These are phyloP conservation scores for Sporobolus alterniflorus DNA, from an alignment of 202 grass and related monocot genomes.

Conservation along the genomic window DNA sequence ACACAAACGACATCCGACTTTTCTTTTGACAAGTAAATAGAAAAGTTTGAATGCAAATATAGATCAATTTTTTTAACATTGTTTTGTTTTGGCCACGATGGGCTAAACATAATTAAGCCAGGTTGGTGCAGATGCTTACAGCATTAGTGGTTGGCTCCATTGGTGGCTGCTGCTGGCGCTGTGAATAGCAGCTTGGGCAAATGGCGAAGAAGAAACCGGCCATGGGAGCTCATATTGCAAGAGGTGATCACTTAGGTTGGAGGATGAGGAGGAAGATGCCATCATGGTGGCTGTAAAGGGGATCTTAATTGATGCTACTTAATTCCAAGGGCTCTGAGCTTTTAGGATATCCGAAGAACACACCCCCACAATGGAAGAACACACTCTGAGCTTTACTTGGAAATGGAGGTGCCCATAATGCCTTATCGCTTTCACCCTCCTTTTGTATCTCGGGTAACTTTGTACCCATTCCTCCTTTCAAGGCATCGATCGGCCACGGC, in stretches of 20 bases:
- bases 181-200: constrained; percentile 44
- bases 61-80: neutral
- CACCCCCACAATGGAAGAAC: constrained; percentile 50
- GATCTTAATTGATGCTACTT: constrained; percentile 62
- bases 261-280: constrained; percentile 70
- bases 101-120: neutral
- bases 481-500: constrained; percentile 35
- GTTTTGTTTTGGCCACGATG: neutral
- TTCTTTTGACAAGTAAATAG: neutral
- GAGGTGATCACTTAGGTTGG: constrained; percentile 52
- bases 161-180: neutral
- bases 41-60: neutral
- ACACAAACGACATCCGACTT: constrained; percentile 5
- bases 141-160: constrained; percentile 46
- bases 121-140: constrained; percentile 39
- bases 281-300: constrained; percentile 64
- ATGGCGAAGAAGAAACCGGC: constrained; percentile 40
- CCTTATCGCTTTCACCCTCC: constrained; percentile 28
- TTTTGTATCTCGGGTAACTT: constrained; percentile 57
- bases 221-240: constrained; percentile 66
- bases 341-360: constrained; percentile 48
- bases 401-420: constrained; percentile 60
- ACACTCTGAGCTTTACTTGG: constrained; percentile 36
- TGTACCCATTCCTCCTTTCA: constrained; percentile 44
- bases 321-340: constrained; percentile 59